phyloP scores from a whole-genome alignment of 78 protist genomes.

The Bigelowiella natans region DNA sequence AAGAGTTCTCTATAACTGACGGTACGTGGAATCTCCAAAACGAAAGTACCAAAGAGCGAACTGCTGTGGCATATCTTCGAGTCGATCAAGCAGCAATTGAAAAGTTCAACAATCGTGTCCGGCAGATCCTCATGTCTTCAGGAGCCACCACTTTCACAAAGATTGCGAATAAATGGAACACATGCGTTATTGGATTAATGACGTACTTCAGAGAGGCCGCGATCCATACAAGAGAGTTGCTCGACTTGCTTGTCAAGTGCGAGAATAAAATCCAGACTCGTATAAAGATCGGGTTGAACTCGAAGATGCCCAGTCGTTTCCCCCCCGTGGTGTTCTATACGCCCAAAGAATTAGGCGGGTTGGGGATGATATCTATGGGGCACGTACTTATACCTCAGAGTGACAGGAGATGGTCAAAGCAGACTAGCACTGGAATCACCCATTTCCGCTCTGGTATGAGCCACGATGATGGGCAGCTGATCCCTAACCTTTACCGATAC shows the following conservation, averaged over 20 bases:
- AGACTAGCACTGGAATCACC: constrained; percentile 83
- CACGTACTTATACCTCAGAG: constrained; percentile 97
- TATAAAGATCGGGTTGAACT: constrained; percentile 97
- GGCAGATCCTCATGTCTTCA: constrained; percentile 92
- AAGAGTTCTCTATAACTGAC: constrained; percentile 46
- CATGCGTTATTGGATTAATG: constrained; percentile 90
- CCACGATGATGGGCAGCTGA: constrained; percentile 92
- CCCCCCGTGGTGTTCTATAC: constrained; percentile 97
- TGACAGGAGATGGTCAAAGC: constrained; percentile 87
- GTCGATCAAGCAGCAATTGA: constrained; percentile 72
- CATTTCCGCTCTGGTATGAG: constrained; percentile 93
- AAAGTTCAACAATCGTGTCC: constrained; percentile 83
- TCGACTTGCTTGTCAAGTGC: constrained; percentile 94
- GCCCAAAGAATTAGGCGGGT: constrained; percentile 98
- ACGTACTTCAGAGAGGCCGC: constrained; percentile 96
- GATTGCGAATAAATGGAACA: constrained; percentile 98
- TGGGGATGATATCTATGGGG: constrained; percentile 99
- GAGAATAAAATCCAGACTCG: constrained; percentile 99
- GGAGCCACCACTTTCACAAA: constrained; percentile 97
- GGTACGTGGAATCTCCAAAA: constrained; percentile 96
- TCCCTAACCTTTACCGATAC: constrained; percentile 98
- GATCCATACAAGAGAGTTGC: constrained; percentile 75
- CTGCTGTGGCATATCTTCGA: constrained; percentile 91
- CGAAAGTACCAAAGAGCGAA: constrained; percentile 85
- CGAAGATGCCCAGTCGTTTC: constrained; percentile 99